These are phyloP conservation scores for Cyphellophora attinorum DNA, from an alignment of 2,329 filamentous ascomycete genomes.

Conservation along the genomic window DNA sequence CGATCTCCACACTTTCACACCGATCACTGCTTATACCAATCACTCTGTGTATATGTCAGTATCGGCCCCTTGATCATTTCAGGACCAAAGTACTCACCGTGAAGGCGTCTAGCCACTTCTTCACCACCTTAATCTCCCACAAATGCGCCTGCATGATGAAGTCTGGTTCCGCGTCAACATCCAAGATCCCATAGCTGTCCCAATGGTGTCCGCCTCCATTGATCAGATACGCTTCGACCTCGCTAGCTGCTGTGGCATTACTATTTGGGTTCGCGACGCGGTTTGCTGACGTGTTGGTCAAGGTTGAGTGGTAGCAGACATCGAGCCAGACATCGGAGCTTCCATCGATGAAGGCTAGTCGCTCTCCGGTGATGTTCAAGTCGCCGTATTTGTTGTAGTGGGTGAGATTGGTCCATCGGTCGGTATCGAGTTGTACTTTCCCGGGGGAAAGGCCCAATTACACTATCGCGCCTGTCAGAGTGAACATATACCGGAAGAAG, in stretches of 20 bases:
- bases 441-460: conserved; percentile 42
- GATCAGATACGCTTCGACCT: conserved; percentile 42
- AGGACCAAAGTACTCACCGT: conserved; percentile 5
- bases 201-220: conserved; percentile 44
- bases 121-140: conserved; percentile 41
- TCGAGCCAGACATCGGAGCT: conserved; percentile 44
- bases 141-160: conserved; percentile 42
- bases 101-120: conserved; percentile 25
- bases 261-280: too few relatives aligned
- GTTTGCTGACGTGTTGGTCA: conserved; percentile 22
- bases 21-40: neutral
- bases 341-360: conserved; percentile 44
- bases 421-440: conserved; percentile 36
- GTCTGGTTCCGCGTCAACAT: conserved; percentile 37
- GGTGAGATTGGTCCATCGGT: conserved; percentile 27
- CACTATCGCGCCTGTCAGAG: too few relatives aligned
- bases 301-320: conserved; percentile 40
- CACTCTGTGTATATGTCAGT: neutral
- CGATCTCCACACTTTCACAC: too few relatives aligned
- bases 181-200: conserved; percentile 36
- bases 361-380: conserved; percentile 35
- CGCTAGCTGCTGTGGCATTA: too few relatives aligned
- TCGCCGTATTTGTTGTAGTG: conserved; percentile 39
- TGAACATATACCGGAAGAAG: too few relatives aligned
- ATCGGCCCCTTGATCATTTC: too few relatives aligned